phyloP scores from a whole-genome alignment of 2,329 filamentous ascomycete genomes.

The Cryphonectria parasitica region DNA sequence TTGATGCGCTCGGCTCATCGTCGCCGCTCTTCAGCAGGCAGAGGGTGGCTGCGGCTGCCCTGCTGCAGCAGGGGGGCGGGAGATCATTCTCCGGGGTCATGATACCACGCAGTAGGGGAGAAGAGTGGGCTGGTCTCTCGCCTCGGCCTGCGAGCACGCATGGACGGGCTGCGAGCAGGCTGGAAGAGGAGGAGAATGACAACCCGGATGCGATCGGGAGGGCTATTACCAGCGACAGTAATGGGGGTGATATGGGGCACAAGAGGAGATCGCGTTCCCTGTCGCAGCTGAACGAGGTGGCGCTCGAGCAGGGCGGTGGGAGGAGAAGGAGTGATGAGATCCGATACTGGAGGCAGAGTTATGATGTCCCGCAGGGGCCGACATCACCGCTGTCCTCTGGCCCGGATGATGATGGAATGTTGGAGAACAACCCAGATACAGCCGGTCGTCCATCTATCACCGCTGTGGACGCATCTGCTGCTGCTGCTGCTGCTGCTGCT shows the following conservation, averaged over 20 bases:
- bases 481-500: no score
- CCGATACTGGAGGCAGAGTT: constrained; percentile 66
- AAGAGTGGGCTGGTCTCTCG: constrained; percentile 58
- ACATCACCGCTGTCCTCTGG: constrained; percentile 54
- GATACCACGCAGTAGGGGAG: constrained; percentile 42
- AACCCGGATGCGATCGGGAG: constrained; percentile 63
- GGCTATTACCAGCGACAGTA: constrained; percentile 61
- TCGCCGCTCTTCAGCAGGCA: constrained; percentile 36
- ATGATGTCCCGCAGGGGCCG: constrained; percentile 48
- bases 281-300: constrained; percentile 52
- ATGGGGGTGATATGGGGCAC: constrained; percentile 39
- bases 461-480: constrained; percentile 37
- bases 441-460: constrained; percentile 37
- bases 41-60: constrained; percentile 43
- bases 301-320: constrained; percentile 36
- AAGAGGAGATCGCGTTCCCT: constrained; percentile 64
- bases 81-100: constrained; percentile 22
- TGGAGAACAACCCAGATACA: constrained; percentile 31
- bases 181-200: constrained; percentile 37
- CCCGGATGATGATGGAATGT: constrained; percentile 18
- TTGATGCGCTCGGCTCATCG: constrained; percentile 43
- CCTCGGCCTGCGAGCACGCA: constrained; percentile 66
- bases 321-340: constrained; percentile 63
- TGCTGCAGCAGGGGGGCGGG: constrained; percentile 38
- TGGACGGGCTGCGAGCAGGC: constrained; percentile 48